Evolutionary conservation across 306 rosid genomes (phyloP), one percentile per base, ranked within the genome.

Genomic region (Fragaria vesca): DNA sequence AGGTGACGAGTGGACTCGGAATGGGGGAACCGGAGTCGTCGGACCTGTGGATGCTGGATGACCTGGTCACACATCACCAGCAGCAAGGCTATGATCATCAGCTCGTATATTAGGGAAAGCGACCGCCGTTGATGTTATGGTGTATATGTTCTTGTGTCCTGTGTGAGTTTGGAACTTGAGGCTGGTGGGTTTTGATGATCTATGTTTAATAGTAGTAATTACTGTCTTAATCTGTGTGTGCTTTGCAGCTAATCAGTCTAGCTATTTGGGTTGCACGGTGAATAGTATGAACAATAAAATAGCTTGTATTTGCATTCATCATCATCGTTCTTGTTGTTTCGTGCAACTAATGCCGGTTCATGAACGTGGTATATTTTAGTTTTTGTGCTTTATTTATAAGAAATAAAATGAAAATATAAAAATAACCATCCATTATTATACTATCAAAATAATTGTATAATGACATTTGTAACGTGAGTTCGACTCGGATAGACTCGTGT

Each of bases 21-120:
- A 55, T 40, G 2, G 48, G 63, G 3, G 74, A 83, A 45, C 32
- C 76, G 38, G 83, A 71, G 43, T 70, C 68, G 43, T 70, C 68
- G 63, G 86, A 85, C 62, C 77, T 82, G 13, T 95, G 98, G 98
- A 80, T 77, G 82, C 83, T 87, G 3, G 97, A 91, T 54, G 90
- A 92, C 73, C 83, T 88, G 67, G 82, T 87, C 11, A n/a, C 81
- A 8, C 83, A 73, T 55, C 83, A 83, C 55, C 76, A 82, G 21
- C 78, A 75, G 26, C 80, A 72, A 34, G 66, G 48, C 58, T 32
- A 47, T 43, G 65, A 43, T 13, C 75, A 20, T 13, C 78, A 28
- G 46, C 66, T 66, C 21, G 12, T 74, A 45, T 75, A 75, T 30
- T 75, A 61, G 40, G 43, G 43, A 43, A 20, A 18, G 16, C 18